Evolutionary conservation across 768 basidiomycete species (phyloP).

Genomic region (Saitozyma podzolica): DNA sequence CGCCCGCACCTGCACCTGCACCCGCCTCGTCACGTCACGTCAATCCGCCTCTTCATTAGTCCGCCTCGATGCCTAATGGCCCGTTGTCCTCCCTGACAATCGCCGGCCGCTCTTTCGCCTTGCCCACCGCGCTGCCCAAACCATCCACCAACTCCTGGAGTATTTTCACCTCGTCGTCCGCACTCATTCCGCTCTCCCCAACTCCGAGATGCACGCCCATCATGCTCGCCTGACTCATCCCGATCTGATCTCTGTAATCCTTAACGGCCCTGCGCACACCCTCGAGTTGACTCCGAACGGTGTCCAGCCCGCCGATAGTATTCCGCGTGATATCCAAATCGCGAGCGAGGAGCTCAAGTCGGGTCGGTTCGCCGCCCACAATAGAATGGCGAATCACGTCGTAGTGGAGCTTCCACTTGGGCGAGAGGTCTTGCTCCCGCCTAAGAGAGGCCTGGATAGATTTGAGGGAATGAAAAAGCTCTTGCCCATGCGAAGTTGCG

Average conservation of each 20-base stretch:
- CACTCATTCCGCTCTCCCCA: conserved; percentile 26
- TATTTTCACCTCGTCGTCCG: conserved; percentile 41
- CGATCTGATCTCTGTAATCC: conserved; percentile 39
- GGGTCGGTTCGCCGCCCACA: conserved; percentile 34
- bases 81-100: too few species aligned
- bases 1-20: too few species aligned
- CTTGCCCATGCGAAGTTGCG: conserved; percentile 21
- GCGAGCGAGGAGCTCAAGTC: conserved; percentile 23
- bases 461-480: conserved; percentile 12
- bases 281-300: conserved; percentile 15
- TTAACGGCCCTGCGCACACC: conserved; percentile 21
- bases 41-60: too few species aligned
- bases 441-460: conserved; percentile 14
- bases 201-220: conserved; percentile 44
- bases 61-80: too few species aligned
- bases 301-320: conserved; percentile 22
- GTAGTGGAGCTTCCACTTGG: conserved; percentile 31
- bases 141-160: conserved; percentile 31
- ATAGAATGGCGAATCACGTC: conserved; percentile 32
- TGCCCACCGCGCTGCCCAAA: conserved; percentile 31
- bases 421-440: conserved; percentile 20
- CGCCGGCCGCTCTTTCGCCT: conserved; percentile 17
- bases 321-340: conserved; percentile 31
- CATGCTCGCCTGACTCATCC: conserved; percentile 39
- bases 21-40: too few species aligned